Evolutionary conservation across 148 eudicot genomes (phyloP).

Genomic region (Chenopodium album): DNA sequence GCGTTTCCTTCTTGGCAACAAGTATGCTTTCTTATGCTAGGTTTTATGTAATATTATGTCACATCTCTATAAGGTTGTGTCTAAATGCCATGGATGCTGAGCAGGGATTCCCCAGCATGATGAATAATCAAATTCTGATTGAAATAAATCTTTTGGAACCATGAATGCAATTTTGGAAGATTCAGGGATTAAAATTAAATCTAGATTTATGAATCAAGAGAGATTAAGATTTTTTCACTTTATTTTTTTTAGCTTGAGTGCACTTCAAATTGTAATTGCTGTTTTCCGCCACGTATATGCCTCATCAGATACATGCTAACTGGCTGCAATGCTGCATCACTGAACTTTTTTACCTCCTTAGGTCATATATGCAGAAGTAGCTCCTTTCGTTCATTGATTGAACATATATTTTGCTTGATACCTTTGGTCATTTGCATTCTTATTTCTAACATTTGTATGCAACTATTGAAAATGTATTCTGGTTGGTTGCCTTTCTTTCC

Average conservation of each 20-base stretch:
- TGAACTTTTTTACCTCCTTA: neutral
- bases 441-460: neutral
- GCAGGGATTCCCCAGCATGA: neutral
- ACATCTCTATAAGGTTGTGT: neutral
- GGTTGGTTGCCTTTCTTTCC: neutral
- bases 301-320: neutral
- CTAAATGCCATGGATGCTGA: neutral
- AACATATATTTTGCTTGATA: neutral
- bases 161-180: neutral
- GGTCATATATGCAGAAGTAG: neutral
- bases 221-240: neutral
- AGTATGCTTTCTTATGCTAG: conserved; percentile 47
- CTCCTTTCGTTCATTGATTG: neutral
- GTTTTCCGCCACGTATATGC: neutral
- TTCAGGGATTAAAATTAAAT: neutral
- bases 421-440: neutral
- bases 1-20: conserved; percentile 96
- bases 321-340: neutral
- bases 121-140: neutral
- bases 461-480: neutral
- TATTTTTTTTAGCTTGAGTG: neutral
- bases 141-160: neutral
- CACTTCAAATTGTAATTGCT: neutral
- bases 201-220: neutral
- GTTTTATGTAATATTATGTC: neutral